Evolutionary conservation across 441 rosid genomes (phyloP).

Genomic region (Pelargonium myrrhifolium): DNA sequence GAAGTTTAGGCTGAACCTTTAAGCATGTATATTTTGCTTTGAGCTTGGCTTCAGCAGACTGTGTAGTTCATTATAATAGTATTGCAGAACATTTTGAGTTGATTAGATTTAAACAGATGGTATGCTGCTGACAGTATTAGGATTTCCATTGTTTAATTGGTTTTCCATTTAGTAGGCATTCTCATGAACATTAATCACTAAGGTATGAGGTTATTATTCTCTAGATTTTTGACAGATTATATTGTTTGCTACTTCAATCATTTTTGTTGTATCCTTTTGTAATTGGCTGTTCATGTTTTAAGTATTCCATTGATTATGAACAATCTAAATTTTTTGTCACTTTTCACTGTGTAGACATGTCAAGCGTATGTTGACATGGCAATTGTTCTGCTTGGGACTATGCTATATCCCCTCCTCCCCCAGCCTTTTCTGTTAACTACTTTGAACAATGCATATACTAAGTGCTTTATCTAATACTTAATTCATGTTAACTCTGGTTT

Average conservation of each 20-base stretch:
- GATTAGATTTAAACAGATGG: neutral
- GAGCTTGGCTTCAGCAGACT: neutral
- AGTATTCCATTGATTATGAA: neutral
- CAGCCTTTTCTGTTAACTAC: too few relatives aligned
- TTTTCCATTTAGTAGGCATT: neutral
- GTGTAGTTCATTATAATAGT: neutral
- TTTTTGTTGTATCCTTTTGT: neutral
- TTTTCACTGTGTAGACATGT: too few relatives aligned
- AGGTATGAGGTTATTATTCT: neutral
- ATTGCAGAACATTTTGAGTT: neutral
- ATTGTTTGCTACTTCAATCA: neutral
- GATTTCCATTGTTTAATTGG: neutral
- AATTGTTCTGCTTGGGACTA: too few relatives aligned
- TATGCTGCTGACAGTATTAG: neutral
- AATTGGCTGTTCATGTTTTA: neutral
- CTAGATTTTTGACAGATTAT: neutral
- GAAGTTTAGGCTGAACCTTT: neutral
- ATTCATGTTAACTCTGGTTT: neutral
- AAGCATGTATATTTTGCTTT: neutral
- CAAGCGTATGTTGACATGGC: too few relatives aligned
- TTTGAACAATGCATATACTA: neutral
- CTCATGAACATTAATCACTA: neutral
- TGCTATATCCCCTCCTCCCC: too few relatives aligned
- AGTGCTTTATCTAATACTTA: neutral
- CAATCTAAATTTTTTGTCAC: too few relatives aligned